Percentiles rank a stretch among this genome's conserved stretches.
These are phyloP conservation scores for Aspergillus niger DNA, from an alignment of 2,329 filamentous ascomycete genomes.

Conservation along the genomic window DNA sequence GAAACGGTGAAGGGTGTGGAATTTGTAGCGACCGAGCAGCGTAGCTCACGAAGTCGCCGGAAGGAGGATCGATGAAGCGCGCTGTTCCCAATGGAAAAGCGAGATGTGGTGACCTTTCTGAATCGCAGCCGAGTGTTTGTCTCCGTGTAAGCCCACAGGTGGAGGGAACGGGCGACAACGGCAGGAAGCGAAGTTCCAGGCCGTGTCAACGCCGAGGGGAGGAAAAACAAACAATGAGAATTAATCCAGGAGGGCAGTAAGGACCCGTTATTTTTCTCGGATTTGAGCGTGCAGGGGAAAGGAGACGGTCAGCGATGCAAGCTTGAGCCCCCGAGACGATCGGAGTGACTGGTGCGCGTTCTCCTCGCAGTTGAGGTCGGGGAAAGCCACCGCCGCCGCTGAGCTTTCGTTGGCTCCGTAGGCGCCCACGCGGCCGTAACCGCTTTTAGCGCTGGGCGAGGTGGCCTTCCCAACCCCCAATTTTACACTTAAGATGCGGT, in stretches of 20 bases:
- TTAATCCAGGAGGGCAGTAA: constrained; percentile 4
- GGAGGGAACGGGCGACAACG: constrained; percentile 21
- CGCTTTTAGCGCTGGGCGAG: constrained; percentile 28
- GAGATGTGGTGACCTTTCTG: constrained; percentile 9
- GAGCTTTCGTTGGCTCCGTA: constrained; percentile 24
- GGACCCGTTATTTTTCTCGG: not conserved
- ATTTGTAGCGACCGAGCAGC: constrained; percentile 1
- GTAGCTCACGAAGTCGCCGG: constrained; percentile 7
- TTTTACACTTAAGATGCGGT: constrained; percentile 6
- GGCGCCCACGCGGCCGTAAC: constrained; percentile 24
- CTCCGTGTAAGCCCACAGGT: constrained; percentile 20
- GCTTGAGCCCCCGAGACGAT: constrained; percentile 11
- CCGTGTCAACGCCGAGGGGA: constrained; percentile 24
- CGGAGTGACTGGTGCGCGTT: constrained; percentile 21
- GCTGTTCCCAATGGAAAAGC: not conserved
- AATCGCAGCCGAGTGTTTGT: constrained; percentile 18
- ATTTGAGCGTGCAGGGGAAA: constrained; percentile 7
- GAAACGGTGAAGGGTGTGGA: constrained; percentile 2
- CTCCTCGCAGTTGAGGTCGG: constrained; percentile 20
- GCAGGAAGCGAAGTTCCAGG: constrained; percentile 26
- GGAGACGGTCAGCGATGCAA: constrained; percentile 13
- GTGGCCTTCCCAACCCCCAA: constrained; percentile 10
- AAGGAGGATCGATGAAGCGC: constrained; percentile 4
- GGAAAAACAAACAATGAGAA: constrained; percentile 13
- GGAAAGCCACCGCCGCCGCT: constrained; percentile 23